Conservation (phyloP, 495 filamentous ascomycete genomes). For the Bacidia gigantensis region DNA sequence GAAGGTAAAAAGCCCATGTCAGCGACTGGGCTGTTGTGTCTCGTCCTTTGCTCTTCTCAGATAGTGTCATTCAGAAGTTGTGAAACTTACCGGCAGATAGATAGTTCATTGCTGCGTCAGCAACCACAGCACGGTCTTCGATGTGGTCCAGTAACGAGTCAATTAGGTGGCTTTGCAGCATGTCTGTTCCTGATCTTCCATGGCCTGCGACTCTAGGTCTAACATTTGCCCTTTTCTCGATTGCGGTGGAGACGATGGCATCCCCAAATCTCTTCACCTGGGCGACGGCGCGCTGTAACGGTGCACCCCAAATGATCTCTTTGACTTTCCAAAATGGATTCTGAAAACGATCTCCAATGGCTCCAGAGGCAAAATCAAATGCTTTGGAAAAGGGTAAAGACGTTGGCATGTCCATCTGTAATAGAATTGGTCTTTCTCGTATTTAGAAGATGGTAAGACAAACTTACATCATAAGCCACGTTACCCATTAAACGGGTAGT, state of each 20-base stretch:
- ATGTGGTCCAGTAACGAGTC: slow-evolving; percentile 42
- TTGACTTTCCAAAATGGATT: slow-evolving; percentile 45
- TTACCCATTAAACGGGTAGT: slow-evolving; percentile 47
- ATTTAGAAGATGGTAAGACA: not conserved
- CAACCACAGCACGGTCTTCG: slow-evolving; percentile 31
- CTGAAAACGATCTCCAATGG: slow-evolving; percentile 45
- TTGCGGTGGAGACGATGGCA: slow-evolving; percentile 36
- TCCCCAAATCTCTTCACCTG: slow-evolving; percentile 37
- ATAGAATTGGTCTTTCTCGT: not conserved
- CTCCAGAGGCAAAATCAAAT: slow-evolving; percentile 45
- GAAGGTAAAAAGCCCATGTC: slow-evolving; percentile 44
- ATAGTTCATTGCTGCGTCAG: slow-evolving; percentile 48
- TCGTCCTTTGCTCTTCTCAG: slow-evolving; percentile 26
- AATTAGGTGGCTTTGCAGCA: slow-evolving; percentile 29
- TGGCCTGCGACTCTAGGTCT: not conserved
- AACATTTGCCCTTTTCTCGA: slow-evolving; percentile 19
- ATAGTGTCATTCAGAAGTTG: not conserved
- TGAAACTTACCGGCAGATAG: slow-evolving; percentile 32
- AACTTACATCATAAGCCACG: slow-evolving; percentile 43
- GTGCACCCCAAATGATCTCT: slow-evolving; percentile 34
- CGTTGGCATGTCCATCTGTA: slow-evolving; percentile 44
- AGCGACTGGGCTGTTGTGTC: slow-evolving; percentile 49
- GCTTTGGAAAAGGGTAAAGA: slow-evolving; percentile 40
- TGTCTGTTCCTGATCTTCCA: slow-evolving; percentile 26
- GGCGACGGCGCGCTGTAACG: slow-evolving; percentile 31